A percentile compares a stretch with the other conserved stretches of the same genome.
Evolutionary conservation across 306 rosid genomes (phyloP).

Genomic region (Rosa rugosa): DNA sequence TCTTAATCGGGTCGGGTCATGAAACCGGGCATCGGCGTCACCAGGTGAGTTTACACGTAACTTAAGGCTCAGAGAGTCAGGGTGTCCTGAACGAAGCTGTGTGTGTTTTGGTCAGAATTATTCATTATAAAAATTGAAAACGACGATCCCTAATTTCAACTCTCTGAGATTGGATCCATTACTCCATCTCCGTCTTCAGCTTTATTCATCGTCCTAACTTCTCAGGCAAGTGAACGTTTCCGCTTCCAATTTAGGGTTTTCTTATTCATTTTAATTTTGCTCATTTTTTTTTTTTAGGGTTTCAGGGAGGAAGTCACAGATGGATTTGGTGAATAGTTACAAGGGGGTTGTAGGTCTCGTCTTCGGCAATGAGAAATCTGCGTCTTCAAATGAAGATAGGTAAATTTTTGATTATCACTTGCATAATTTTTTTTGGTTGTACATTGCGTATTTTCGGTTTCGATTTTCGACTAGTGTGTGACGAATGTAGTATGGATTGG

Average conservation of each 20-base stretch:
- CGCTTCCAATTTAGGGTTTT: background rate
- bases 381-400: constrained; percentile 82
- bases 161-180: constrained; percentile 8
- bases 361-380: constrained; percentile 78
- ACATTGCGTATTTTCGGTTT: background rate
- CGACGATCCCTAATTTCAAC: background rate
- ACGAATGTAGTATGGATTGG: background rate
- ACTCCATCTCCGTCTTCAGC: background rate
- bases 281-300: background rate
- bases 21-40: background rate
- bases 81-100: background rate
- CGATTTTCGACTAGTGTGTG: background rate
- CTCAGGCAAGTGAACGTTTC: background rate
- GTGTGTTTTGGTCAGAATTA: background rate
- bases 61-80: background rate
- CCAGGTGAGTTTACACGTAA: background rate
- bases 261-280: background rate
- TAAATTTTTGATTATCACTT: background rate
- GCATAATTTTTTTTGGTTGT: background rate
- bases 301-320: constrained; percentile 33
- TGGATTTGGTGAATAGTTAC: constrained; percentile 97
- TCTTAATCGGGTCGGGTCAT: background rate
- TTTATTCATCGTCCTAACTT: background rate
- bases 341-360: constrained; percentile 95
- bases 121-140: background rate